Evolutionary conservation across 208 protist genomes (phyloP).

Genomic region (Strigomonas galati): DNA sequence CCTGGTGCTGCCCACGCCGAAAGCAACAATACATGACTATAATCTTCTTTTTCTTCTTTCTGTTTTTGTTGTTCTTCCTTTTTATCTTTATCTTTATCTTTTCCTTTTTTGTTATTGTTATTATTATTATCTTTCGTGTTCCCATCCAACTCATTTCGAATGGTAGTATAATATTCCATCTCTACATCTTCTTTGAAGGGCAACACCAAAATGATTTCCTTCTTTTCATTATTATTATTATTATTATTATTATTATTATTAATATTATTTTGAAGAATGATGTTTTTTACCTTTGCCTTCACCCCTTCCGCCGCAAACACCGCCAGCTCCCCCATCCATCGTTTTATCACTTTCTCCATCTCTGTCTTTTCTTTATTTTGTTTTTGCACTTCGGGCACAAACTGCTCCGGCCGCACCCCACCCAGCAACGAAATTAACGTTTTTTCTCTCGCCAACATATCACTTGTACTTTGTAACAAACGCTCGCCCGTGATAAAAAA

Average conservation of each 20-base stretch:
- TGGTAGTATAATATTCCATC: conserved; percentile 13
- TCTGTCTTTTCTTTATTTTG: conserved; percentile 46
- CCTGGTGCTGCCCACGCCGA: conserved; percentile 44
- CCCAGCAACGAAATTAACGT: conserved; percentile 61
- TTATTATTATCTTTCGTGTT: no score
- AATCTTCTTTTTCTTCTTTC: conserved; percentile 30
- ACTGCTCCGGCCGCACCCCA: conserved; percentile 54
- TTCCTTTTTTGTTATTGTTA: no score
- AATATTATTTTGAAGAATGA: not conserved
- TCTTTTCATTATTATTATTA: no score
- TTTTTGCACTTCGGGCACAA: conserved; percentile 36
- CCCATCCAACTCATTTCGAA: not conserved
- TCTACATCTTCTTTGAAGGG: conserved; percentile 13
- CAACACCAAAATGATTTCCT: conserved; percentile 1
- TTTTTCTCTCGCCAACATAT: conserved; percentile 66
- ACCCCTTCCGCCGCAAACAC: conserved; percentile 35
- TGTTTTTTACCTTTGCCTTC: conserved; percentile 8
- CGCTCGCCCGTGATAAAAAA: conserved; percentile 80
- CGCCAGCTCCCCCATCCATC: conserved; percentile 56
- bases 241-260: no score
- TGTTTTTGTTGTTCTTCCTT: conserved; percentile 38
- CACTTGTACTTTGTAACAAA: conserved; percentile 34
- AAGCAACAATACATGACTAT: conserved; percentile 38
- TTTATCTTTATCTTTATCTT: conserved; percentile 65
- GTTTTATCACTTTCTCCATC: conserved; percentile 52